Evolutionary conservation across 306 rosid genomes (phyloP).

Genomic region (Benincasa hispida): DNA sequence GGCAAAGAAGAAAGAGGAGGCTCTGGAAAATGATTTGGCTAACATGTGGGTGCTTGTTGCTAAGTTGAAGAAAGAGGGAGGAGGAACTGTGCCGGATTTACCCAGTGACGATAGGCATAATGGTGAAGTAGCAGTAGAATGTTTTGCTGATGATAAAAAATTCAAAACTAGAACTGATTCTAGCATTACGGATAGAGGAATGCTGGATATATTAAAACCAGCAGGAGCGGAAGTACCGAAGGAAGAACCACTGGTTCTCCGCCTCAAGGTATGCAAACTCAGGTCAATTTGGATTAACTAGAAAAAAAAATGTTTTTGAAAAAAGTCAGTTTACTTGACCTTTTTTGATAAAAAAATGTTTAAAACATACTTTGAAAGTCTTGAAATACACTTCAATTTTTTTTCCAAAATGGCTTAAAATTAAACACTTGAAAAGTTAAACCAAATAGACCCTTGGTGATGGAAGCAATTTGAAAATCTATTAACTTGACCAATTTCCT

Average conservation of each 20-base stretch:
- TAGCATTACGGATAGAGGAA: constrained; percentile 34
- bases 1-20: constrained; percentile 88
- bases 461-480: no score
- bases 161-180: constrained; percentile 22
- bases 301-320: no score
- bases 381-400: no score
- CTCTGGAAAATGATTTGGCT: constrained; percentile 94
- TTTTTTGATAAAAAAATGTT: no score
- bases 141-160: constrained; percentile 22
- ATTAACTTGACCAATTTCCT: background rate
- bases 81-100: constrained; percentile 46
- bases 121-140: constrained; percentile 30
- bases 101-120: constrained; percentile 33
- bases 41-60: constrained; percentile 99
- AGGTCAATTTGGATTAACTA: no score
- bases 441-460: no score
- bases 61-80: constrained; percentile 85
- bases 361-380: no score
- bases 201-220: constrained; percentile 37
- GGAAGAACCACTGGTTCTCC: constrained; percentile 86
- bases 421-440: no score
- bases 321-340: no score
- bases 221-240: constrained; percentile 35
- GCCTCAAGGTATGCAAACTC: constrained; percentile 75
- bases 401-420: no score